Evolutionary conservation across 306 rosid genomes (phyloP).

Genomic region (Lathyrus tuberosus): DNA sequence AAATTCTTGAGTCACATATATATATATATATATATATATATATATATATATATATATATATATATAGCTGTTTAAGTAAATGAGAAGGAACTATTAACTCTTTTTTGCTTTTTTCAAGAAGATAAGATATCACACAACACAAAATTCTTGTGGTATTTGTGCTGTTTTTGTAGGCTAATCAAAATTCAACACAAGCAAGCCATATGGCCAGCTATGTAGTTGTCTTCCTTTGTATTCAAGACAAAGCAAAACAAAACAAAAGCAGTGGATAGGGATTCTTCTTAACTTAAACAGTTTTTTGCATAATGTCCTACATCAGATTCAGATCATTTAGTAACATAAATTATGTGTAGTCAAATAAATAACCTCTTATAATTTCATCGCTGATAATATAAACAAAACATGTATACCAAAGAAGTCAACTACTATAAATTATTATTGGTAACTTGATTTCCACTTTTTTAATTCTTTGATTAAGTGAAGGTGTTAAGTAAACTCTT

Average conservation of each 20-base stretch:
- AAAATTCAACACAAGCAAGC: slow-evolving; percentile 21
- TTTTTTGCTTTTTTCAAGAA: slow-evolving; percentile 14
- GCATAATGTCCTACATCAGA: slow-evolving; percentile 21
- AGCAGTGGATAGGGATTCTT: slow-evolving; percentile 28
- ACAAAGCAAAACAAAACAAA: slow-evolving; percentile 38
- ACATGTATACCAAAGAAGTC: slow-evolving; percentile 31
- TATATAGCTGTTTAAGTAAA: neutral
- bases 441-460: slow-evolving; percentile 17
- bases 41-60: too few relatives aligned
- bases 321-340: slow-evolving; percentile 33
- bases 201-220: slow-evolving; percentile 46
- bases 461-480: slow-evolving; percentile 17
- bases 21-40: too few relatives aligned
- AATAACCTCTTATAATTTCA: neutral
- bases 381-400: slow-evolving; percentile 16
- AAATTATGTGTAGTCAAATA: slow-evolving; percentile 15
- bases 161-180: slow-evolving; percentile 33
- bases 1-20: too few relatives aligned
- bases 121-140: slow-evolving; percentile 28
- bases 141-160: slow-evolving; percentile 3
- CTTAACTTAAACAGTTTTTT: slow-evolving; percentile 6
- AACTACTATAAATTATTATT: slow-evolving; percentile 37
- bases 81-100: slow-evolving; percentile 4
- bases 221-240: slow-evolving; percentile 44
- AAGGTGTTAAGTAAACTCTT: slow-evolving; percentile 18